Evolutionary conservation across 164 flowering plant species (phyloP).

Genomic region (Liriodendron chinense): DNA sequence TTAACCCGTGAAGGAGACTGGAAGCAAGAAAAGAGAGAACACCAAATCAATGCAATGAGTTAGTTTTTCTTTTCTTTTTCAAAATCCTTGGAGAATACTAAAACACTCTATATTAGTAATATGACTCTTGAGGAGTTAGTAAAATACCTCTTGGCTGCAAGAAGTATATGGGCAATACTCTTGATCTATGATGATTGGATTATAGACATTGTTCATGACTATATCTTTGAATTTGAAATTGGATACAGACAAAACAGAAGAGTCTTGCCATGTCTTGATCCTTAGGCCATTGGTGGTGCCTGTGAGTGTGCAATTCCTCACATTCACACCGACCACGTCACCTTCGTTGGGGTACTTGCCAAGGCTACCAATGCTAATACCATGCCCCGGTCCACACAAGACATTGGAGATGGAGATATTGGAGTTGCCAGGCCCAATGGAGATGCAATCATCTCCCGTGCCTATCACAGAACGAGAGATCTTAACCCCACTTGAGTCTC

Average conservation of each 20-base stretch:
- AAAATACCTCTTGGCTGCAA: constrained; percentile 1
- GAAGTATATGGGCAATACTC: constrained; percentile 36
- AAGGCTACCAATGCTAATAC: constrained; percentile 40
- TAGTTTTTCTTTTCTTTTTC: not conserved
- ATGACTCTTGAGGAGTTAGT: not conserved
- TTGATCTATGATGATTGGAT: constrained; percentile 71
- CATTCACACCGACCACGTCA: constrained; percentile 22
- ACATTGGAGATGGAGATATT: constrained; percentile 20
- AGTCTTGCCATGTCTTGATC: constrained; percentile 42
- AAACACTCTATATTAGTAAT: not conserved
- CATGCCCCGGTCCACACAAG: constrained; percentile 39
- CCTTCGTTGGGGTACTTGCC: constrained; percentile 29
- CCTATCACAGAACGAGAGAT: constrained; percentile 14
- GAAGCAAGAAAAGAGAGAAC: not conserved
- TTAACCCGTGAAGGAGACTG: constrained; percentile 22
- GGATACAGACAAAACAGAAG: constrained; percentile 14
- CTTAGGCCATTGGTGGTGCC: constrained; percentile 38
- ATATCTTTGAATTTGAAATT: constrained; percentile 35
- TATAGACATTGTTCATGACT: constrained; percentile 39
- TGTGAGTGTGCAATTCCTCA: constrained; percentile 34
- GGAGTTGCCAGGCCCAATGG: constrained; percentile 23
- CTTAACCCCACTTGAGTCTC: constrained; percentile 4
- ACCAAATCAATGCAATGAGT: not conserved
- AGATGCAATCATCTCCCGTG: constrained; percentile 42
- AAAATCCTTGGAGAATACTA: not conserved